Evolutionary conservation across 1,284 basidiomycete genomes (phyloP), one percentile per base, ranked within the genome.

Genomic region (Tylopilus microsporus): DNA sequence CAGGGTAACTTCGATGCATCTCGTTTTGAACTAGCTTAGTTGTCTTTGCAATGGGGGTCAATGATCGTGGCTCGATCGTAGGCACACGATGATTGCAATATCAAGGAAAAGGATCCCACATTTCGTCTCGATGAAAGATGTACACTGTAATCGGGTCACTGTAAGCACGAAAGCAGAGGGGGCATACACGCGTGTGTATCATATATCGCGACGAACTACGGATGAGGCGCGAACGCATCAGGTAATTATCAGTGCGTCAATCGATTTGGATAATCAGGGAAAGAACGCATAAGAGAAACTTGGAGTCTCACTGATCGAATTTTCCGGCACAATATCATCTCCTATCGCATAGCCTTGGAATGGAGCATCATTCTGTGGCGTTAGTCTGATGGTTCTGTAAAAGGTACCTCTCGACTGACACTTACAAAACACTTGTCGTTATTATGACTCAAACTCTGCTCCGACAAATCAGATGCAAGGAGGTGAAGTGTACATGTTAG

Each of bases 191-290:
- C 48, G n/a, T 18, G 18, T 6, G 10, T 25, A 25, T 32, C 25
- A 41, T n/a, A 21, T 51, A 52, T 56, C 39, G 32, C 13, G 15
- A 37, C 46, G 37, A 55, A 30, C 18, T 34, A 18, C 18, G 37
- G 30, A 15, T 25, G 32, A 32, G 32, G 32, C 32, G 32, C 32
- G 32, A 6, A 32, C 19, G 6, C 11, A 9, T 36, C 43, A 39
- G 43, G 37, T 16, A 53, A 49, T 49, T 39, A 42, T 56, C 37
- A 30, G 47, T 50, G 37, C 32, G 56, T 52, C 43, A 56, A 57
- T 56, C 58, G 25, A 32, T 8, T 25, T 36, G 49, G 60, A 52
- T 66, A 58, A 69, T 59, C 66, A 32, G 43, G 39, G 42, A 50
- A 19, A 32, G 63, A 65, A 65, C 11, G 39, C 4, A 15, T 8